Conservation (phyloP, 1,139 yeast species). For the Kurtzmaniella quercitrusa region DNA sequence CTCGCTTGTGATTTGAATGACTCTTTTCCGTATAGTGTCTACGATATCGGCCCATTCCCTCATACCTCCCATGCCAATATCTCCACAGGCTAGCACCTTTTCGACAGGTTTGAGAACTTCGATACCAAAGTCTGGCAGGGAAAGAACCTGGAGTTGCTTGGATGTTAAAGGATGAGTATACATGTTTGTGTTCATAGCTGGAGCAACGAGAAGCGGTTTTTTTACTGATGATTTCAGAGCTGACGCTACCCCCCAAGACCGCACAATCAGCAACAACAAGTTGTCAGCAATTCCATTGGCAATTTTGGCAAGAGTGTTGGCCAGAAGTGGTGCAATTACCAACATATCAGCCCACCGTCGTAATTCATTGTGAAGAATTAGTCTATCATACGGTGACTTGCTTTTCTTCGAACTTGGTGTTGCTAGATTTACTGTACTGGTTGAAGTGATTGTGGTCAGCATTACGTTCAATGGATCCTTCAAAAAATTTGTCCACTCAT, state of each 20-base stretch:
- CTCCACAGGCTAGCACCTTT: constrained; percentile 91
- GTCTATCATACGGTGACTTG: constrained; percentile 38
- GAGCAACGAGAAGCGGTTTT: constrained; percentile 84
- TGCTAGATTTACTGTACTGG: constrained; percentile 5
- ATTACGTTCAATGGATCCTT: constrained; percentile 28
- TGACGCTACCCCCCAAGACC: constrained; percentile 81
- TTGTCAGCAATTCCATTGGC: constrained; percentile 92
- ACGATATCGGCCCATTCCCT: constrained; percentile 94
- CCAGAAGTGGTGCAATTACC: constrained; percentile 88
- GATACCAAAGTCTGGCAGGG: constrained; percentile 46
- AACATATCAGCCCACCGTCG: constrained; percentile 95
- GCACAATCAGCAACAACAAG: constrained; percentile 71
- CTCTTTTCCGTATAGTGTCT: constrained; percentile 63
- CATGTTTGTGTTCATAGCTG: constrained; percentile 97
- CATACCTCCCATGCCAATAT: constrained; percentile 98
- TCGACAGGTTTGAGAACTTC: constrained; percentile 90
- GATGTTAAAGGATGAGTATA: constrained; percentile 92
- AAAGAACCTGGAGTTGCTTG: constrained; percentile 64
- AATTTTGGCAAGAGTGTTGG: constrained; percentile 87
- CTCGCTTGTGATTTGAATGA: constrained; percentile 26
- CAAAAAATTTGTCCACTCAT: constrained; percentile 69
- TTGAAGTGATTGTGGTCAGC: constrained; percentile 14
- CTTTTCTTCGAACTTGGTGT: constrained; percentile 35
- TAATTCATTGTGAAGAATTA: constrained; percentile 78
- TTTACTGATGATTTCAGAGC: constrained; percentile 23